Evolutionary conservation across 805 yeast genomes (phyloP).

Genomic region (Saccharomycopsis vini): DNA sequence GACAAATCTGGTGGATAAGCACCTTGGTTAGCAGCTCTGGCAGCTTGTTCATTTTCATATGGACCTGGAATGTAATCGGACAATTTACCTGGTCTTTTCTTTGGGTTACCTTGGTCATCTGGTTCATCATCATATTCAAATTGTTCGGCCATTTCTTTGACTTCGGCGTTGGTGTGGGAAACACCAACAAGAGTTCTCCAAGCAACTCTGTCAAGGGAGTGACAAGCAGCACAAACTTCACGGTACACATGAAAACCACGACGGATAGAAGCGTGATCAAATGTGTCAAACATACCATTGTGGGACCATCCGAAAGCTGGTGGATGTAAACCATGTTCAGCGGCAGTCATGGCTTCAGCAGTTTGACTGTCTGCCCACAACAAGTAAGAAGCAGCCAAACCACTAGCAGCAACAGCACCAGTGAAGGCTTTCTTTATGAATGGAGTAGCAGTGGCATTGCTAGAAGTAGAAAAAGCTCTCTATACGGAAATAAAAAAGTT

Average conservation of each 20-base stretch:
- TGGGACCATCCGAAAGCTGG: conserved; percentile 93
- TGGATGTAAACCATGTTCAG: conserved; percentile 97
- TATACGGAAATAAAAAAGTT: too few relatives aligned
- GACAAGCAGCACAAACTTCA: conserved; percentile 99
- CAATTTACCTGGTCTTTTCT: conserved; percentile 96
- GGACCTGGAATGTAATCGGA: conserved; percentile 95
- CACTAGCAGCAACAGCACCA: conserved; percentile 62
- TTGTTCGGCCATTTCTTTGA: conserved; percentile 88
- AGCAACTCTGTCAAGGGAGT: conserved; percentile 91
- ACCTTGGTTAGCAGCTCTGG: conserved; percentile 99
- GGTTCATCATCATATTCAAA: conserved; percentile 98
- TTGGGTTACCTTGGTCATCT: conserved; percentile 88
- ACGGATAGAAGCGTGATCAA: conserved; percentile 92
- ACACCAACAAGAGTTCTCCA: conserved; percentile 99
- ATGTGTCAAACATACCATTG: conserved; percentile 81
- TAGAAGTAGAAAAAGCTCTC: conserved; percentile 1
- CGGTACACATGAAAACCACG: conserved; percentile 98
- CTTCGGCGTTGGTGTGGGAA: conserved; percentile 85
- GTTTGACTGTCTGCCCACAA: conserved; percentile 77
- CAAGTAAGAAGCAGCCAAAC: conserved; percentile 72
- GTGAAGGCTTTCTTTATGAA: conserved; percentile 35
- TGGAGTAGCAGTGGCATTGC: not conserved
- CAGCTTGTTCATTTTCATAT: conserved; percentile 96
- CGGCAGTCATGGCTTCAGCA: conserved; percentile 95
- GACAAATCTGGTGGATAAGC: conserved; percentile 98